Evolutionary conservation across 257 asterid genomes (phyloP).

Genomic region (Parsonsia alboflavescens): DNA sequence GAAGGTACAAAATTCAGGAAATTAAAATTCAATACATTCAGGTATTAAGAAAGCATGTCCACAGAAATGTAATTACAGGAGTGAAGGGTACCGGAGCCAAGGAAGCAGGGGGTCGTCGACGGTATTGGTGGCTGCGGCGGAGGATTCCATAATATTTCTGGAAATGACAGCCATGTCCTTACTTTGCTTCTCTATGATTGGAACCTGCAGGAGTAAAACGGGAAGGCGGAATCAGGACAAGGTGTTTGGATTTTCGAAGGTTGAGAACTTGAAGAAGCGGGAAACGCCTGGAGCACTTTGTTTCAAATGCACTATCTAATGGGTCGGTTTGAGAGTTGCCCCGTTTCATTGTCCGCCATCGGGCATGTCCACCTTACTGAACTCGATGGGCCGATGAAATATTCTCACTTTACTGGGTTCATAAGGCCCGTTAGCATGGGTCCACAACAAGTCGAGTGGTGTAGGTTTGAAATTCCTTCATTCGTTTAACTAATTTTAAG

Average conservation of each 20-base stretch:
- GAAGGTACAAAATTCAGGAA: conserved; percentile 15
- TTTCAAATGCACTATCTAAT: too few species aligned
- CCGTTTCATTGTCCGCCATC: too few species aligned
- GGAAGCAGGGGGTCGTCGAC: conserved; percentile 61
- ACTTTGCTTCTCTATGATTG: neutral
- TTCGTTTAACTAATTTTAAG: too few species aligned
- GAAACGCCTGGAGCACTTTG: neutral
- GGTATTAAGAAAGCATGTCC: too few species aligned
- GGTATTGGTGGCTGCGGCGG: conserved; percentile 23
- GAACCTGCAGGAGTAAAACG: neutral
- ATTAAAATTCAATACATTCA: conserved; percentile 9
- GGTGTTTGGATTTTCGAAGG: neutral
- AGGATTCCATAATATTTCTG: conserved; percentile 15
- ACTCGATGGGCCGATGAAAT: too few species aligned
- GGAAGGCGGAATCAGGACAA: neutral
- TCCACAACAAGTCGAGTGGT: too few species aligned
- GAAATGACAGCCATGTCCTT: conserved; percentile 45
- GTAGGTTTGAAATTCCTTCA: too few species aligned
- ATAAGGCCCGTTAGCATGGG: too few species aligned
- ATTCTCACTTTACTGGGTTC: too few species aligned
- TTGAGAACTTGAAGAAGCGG: neutral
- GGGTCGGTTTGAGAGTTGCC: too few species aligned
- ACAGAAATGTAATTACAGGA: neutral
- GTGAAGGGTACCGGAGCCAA: conserved; percentile 46
- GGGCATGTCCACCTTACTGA: too few species aligned